A percentile compares a stretch with the other conserved stretches of the same genome.
phyloP scores from a whole-genome alignment of 495 filamentous ascomycete species.

The Zalerion maritima region DNA sequence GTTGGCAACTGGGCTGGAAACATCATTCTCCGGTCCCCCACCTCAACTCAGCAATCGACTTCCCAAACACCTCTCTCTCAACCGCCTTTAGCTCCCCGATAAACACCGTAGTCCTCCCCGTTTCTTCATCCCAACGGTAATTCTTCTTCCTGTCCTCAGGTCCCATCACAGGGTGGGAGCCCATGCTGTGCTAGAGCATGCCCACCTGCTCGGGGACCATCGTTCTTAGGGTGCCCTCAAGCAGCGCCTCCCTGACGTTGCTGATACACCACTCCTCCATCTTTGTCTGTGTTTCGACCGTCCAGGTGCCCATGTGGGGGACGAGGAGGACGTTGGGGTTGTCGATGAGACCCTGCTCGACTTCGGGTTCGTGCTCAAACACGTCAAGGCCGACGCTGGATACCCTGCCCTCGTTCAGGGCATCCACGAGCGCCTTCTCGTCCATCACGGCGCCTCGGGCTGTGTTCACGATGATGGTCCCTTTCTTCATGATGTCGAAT shows the following conservation, averaged over 20 bases:
- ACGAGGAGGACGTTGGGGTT: slow-evolving; percentile 59
- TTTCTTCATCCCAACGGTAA: no score
- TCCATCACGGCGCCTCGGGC: slow-evolving; percentile 57
- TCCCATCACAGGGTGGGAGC: no score
- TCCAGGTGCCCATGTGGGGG: slow-evolving; percentile 67
- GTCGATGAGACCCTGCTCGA: slow-evolving; percentile 55
- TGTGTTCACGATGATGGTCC: slow-evolving; percentile 59
- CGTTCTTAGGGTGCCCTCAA: slow-evolving; percentile 49
- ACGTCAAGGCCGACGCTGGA: slow-evolving; percentile 59
- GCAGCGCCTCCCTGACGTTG: slow-evolving; percentile 50
- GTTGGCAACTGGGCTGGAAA: no score
- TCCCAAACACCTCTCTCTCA: no score
- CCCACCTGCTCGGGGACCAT: slow-evolving; percentile 64
- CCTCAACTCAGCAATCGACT: no score
- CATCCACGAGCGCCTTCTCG: slow-evolving; percentile 50
- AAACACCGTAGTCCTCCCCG: no score
- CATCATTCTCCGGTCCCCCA: no score
- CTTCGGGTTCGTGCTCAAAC: slow-evolving; percentile 62
- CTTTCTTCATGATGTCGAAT: slow-evolving; percentile 55
- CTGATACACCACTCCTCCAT: slow-evolving; percentile 66
- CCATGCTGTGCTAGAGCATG: no score
- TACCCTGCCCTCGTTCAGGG: slow-evolving; percentile 53
- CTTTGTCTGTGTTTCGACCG: slow-evolving; percentile 47
- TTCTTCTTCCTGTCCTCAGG: no score
- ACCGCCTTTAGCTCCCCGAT: no score